Conservation (phyloP, 2,329 filamentous ascomycete species). For the Cladophialophora chaetospira region DNA sequence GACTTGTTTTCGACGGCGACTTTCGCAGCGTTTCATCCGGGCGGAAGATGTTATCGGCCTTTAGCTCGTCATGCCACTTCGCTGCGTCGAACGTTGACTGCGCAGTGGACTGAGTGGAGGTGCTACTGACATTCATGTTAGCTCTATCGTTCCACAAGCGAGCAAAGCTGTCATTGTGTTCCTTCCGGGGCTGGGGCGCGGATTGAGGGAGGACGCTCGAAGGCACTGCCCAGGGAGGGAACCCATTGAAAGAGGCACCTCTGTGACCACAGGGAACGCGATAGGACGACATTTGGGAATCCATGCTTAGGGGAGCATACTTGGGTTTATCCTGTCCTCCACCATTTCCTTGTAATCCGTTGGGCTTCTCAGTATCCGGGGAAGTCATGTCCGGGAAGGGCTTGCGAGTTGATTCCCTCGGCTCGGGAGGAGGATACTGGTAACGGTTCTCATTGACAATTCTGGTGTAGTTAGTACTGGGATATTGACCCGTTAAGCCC, state of each 20-base stretch:
- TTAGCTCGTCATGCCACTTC: constrained; percentile 44
- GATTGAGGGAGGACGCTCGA: constrained; percentile 32
- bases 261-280: constrained; percentile 5
- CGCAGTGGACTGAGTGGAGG: constrained; percentile 39
- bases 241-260: constrained; percentile 24
- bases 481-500: constrained; percentile 30
- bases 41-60: constrained; percentile 42
- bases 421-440: constrained; percentile 31
- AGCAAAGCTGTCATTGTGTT: constrained; percentile 2
- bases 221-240: constrained; percentile 35
- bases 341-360: constrained; percentile 8
- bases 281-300: constrained; percentile 16
- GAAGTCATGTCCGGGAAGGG: constrained; percentile 25
- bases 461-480: constrained; percentile 32
- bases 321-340: constrained; percentile 25
- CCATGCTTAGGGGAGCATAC: constrained; percentile 24
- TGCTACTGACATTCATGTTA: constrained; percentile 21
- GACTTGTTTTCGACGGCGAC: constrained; percentile 29
- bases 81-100: constrained; percentile 43
- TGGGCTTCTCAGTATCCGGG: constrained; percentile 16
- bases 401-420: constrained; percentile 24
- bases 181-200: constrained; percentile 13
- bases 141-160: constrained; percentile 4
- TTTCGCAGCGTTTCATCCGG: constrained; percentile 36
- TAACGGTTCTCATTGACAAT: constrained; percentile 29